These are phyloP conservation scores for Chlorella sp. DNA, from an alignment of 139 green algal genomes.

Conservation along the genomic window DNA sequence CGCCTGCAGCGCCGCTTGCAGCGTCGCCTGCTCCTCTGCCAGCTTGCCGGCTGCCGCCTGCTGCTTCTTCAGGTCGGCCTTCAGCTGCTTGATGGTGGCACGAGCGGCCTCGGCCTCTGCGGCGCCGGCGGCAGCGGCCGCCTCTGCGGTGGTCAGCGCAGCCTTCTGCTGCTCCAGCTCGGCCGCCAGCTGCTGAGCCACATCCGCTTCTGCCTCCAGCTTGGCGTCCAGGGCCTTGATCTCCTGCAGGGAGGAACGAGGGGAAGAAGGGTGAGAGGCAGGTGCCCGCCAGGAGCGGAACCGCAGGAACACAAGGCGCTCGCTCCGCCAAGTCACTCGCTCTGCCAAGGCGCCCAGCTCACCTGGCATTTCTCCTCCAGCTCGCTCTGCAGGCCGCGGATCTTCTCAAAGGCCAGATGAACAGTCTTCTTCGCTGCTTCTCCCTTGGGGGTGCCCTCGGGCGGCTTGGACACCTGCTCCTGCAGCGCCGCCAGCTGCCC, in stretches of 20 bases:
- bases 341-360: not conserved
- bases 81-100: not conserved
- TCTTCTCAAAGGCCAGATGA: conserved; percentile 13
- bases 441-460: not conserved
- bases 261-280: not conserved
- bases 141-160: not conserved
- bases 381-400: not conserved
- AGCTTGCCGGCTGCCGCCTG: not conserved
- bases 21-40: not conserved
- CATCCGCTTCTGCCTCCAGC: conserved; percentile 20
- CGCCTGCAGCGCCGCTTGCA: not conserved
- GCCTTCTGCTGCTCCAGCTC: conserved; percentile 22
- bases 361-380: not conserved
- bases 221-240: conserved; percentile 10
- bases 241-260: not conserved
- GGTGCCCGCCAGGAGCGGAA: too few relatives aligned
- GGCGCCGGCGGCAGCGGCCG: not conserved
- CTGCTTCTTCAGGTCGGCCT: not conserved
- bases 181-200: conserved; percentile 4
- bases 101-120: not conserved
- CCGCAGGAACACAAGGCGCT: not conserved
- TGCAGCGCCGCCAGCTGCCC: not conserved
- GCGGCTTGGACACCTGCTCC: not conserved
- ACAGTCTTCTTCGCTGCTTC: conserved; percentile 8
- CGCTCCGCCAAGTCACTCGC: not conserved